These are phyloP conservation scores for Hydnomerulius pinastri DNA, from an alignment of 768 basidiomycete genomes.

Conservation along the genomic window DNA sequence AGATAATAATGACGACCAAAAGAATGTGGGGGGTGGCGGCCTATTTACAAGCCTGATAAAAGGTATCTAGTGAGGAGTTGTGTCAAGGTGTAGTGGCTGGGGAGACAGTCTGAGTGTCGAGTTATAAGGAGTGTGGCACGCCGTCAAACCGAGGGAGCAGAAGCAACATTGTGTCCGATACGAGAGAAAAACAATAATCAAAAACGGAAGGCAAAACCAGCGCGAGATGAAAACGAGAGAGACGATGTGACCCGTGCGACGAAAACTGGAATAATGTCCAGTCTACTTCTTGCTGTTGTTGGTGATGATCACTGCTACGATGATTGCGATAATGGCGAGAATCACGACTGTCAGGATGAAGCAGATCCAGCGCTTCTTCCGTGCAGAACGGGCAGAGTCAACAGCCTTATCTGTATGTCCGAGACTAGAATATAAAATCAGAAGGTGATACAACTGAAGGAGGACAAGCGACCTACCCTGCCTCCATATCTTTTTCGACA, in stretches of 20 bases:
- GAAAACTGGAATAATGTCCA: background rate
- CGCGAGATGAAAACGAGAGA: background rate
- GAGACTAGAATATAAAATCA: constrained; percentile 47
- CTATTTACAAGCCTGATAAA: constrained; percentile 3
- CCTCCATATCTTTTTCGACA: constrained; percentile 83
- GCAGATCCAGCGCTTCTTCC: constrained; percentile 98
- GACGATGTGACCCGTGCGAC: background rate
- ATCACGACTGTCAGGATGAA: constrained; percentile 74
- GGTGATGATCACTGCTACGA: constrained; percentile 58
- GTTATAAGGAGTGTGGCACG: constrained; percentile 23
- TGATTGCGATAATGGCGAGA: constrained; percentile 64
- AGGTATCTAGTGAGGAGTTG: constrained; percentile 16
- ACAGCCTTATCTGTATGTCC: constrained; percentile 88
- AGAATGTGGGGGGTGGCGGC: constrained; percentile 14
- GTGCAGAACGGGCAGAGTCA: constrained; percentile 79
- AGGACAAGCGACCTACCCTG: constrained; percentile 55
- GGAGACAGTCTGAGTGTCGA: constrained; percentile 11
- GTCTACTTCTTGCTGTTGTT: constrained; percentile 42
- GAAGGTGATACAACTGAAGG: background rate
- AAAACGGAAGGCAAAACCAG: background rate
- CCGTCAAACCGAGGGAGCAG: constrained; percentile 4
- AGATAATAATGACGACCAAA: constrained; percentile 23
- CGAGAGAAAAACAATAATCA: background rate
- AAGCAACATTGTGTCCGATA: constrained; percentile 13
- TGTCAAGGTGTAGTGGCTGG: constrained; percentile 1